Evolutionary conservation across 2,329 filamentous ascomycete species (phyloP), one percentile per base, ranked within the genome.

Genomic region (Fusarium keratoplasticum): DNA sequence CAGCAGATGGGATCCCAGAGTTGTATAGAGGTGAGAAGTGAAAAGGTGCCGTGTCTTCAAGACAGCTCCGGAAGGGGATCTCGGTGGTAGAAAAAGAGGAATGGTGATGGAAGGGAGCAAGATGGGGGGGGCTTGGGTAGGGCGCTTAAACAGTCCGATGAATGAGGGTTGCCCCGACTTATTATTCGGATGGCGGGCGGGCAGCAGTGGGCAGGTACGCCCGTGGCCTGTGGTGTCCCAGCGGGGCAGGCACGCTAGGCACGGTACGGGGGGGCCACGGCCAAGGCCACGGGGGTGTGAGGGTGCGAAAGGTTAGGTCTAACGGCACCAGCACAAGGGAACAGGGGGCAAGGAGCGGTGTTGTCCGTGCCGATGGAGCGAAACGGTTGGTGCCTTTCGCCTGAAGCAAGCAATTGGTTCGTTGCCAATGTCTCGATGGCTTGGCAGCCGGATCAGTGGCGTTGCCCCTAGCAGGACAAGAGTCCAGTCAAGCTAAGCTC

Each of bases 181-280:
- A 78, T 78, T 76, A 78, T 77, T 78, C 69, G 55, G 64, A 75
- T 66, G 71, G 69, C 66, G 66, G 75, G 72, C 68, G 67, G 70
- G 67, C 65, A 70, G 59, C 64, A 68, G 65, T 42, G 64, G 71
- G 52, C 64, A 72, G 60, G 69, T 57, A 38, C 40, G 18, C 54
- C 65, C 66, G 67, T 76, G 75, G 67, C 71, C 73, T 71, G 65
- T 64, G 52, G 61, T 73, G 59, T 58, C 64, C 62, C 67, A 72
- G 72, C 61, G 67, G 70, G 66, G 52, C 65, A 75, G 63, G 73
- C 50, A 70, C 72, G 72, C 72, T 74, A 74, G 72, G 72, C 71
- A 74, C 72, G 73, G 73, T 75, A 75, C 72, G 72, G 70, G 72
- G 72, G 47, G 47, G 64, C 50, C 66, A 75, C 72, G 62, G 60